These are phyloP conservation scores for Alternaria triticimaculans DNA, from an alignment of 2,329 filamentous ascomycete species.

Conservation along the genomic window DNA sequence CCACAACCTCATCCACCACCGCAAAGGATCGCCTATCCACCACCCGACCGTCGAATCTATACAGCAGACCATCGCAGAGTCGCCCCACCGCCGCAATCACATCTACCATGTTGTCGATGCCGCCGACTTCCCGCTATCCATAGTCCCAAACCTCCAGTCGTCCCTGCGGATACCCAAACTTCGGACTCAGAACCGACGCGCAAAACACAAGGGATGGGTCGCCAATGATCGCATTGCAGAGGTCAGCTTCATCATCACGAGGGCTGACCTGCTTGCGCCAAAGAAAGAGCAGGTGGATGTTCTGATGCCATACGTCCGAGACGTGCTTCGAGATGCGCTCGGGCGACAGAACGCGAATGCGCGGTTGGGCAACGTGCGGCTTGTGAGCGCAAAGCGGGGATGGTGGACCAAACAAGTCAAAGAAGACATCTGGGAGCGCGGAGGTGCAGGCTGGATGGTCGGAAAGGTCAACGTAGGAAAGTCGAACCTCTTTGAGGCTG, in stretches of 20 bases:
- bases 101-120: conserved; percentile 96
- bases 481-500: conserved; percentile 84
- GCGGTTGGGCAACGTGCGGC: conserved; percentile 85
- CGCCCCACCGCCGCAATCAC: conserved; percentile 88
- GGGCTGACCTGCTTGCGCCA: conserved; percentile 84
- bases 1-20: conserved; percentile 80
- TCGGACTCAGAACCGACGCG: conserved; percentile 80
- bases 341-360: conserved; percentile 70
- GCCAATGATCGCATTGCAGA: conserved; percentile 71
- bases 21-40: conserved; percentile 71
- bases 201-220: conserved; percentile 69
- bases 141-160: conserved; percentile 77
- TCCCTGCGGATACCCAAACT: conserved; percentile 75
- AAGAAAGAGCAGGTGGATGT: conserved; percentile 82
- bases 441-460: conserved; percentile 92
- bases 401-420: conserved; percentile 94
- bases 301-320: conserved; percentile 83
- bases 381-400: conserved; percentile 81
- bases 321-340: conserved; percentile 78
- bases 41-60: conserved; percentile 84
- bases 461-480: conserved; percentile 99
- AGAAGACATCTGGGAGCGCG: conserved; percentile 81
- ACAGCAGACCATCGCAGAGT: conserved; percentile 83
- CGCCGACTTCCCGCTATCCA: conserved; percentile 94
- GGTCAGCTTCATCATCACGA: conserved; percentile 88